Percentiles rank a stretch among this genome's conserved stretches.
phyloP scores from a whole-genome alignment of 2,329 filamentous ascomycete genomes.

The Pseudogymnoascus sp. region DNA sequence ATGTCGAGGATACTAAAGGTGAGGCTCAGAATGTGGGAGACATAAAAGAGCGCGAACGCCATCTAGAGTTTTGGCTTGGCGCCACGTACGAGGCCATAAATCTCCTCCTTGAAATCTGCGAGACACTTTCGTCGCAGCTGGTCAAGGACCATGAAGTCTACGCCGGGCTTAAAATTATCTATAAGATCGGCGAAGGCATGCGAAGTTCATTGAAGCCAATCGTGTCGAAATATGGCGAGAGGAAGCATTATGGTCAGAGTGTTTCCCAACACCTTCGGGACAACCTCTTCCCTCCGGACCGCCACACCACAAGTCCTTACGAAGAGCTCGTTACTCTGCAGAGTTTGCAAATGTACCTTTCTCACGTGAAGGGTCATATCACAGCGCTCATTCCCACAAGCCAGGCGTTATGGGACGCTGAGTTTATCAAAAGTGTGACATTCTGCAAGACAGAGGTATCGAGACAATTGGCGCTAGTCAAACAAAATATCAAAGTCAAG shows the following conservation, averaged over 20 bases:
- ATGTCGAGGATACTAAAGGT: constrained; percentile 13
- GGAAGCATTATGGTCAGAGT: constrained; percentile 17
- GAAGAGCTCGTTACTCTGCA: constrained; percentile 26
- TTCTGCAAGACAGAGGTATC: constrained; percentile 18
- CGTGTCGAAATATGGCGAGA: constrained; percentile 24
- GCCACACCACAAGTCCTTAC: constrained; percentile 13
- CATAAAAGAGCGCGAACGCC: constrained; percentile 19
- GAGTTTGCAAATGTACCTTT: constrained; percentile 27
- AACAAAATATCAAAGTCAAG: constrained; percentile 28
- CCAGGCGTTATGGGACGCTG: constrained; percentile 29
- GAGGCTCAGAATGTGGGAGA: constrained; percentile 10
- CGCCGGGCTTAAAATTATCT: constrained; percentile 24
- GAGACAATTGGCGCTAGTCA: constrained; percentile 28
- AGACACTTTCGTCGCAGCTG: constrained; percentile 21
- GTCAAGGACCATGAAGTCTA: constrained; percentile 27
- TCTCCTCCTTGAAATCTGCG: constrained; percentile 22
- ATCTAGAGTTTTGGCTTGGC: constrained; percentile 28
- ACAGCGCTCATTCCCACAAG: constrained; percentile 26
- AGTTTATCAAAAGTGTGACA: constrained; percentile 25
- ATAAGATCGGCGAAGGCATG: constrained; percentile 21
- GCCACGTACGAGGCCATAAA: constrained; percentile 25
- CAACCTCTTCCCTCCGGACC: constrained; percentile 21
- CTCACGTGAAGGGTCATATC: constrained; percentile 26
- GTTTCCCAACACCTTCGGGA: constrained; percentile 20
- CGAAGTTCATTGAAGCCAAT: constrained; percentile 15